Evolutionary conservation across 2,329 filamentous ascomycete species (phyloP).

Genomic region (Scortechinia acanthostroma): DNA sequence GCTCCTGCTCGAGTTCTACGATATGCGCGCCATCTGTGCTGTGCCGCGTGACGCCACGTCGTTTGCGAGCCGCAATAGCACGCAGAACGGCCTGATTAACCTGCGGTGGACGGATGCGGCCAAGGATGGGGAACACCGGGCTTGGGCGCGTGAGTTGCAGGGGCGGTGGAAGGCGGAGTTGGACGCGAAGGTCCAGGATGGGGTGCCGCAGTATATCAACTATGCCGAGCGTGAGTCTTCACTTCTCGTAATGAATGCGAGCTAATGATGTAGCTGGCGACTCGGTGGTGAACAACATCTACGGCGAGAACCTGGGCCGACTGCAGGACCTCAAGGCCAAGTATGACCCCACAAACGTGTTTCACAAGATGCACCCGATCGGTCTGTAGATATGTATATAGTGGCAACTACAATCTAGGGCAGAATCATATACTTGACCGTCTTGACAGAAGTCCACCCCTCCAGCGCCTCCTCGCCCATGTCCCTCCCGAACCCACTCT

Average conservation of each 20-base stretch:
- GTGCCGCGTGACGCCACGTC: constrained; percentile 26
- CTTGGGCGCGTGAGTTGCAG: constrained; percentile 25
- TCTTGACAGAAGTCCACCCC: constrained; percentile 39
- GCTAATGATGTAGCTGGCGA: not conserved
- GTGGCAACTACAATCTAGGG: not conserved
- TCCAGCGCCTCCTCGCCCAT: constrained; percentile 32
- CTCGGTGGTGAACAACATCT: constrained; percentile 10
- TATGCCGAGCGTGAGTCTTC: constrained; percentile 13
- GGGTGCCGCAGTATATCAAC: constrained; percentile 18
- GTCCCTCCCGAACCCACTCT: constrained; percentile 38
- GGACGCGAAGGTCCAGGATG: constrained; percentile 10
- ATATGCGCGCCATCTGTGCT: constrained; percentile 26
- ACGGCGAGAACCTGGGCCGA: constrained; percentile 17
- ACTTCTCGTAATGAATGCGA: constrained; percentile 8
- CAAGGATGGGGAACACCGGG: constrained; percentile 23
- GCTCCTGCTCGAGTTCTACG: constrained; percentile 30
- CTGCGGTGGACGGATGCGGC: constrained; percentile 28
- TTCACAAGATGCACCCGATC: constrained; percentile 13
- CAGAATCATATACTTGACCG: too few relatives aligned
- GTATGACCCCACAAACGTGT: constrained; percentile 22
- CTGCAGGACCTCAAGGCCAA: constrained; percentile 19
- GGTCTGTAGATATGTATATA: too few relatives aligned
- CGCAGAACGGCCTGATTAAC: constrained; percentile 30
- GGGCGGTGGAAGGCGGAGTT: constrained; percentile 12
- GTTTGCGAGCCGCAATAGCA: constrained; percentile 32